A percentile compares a stretch with the other conserved stretches of the same genome.
These are phyloP conservation scores for Mucor mucedo DNA, from an alignment of 371 early-diverging fungal genomes.

Conservation along the genomic window DNA sequence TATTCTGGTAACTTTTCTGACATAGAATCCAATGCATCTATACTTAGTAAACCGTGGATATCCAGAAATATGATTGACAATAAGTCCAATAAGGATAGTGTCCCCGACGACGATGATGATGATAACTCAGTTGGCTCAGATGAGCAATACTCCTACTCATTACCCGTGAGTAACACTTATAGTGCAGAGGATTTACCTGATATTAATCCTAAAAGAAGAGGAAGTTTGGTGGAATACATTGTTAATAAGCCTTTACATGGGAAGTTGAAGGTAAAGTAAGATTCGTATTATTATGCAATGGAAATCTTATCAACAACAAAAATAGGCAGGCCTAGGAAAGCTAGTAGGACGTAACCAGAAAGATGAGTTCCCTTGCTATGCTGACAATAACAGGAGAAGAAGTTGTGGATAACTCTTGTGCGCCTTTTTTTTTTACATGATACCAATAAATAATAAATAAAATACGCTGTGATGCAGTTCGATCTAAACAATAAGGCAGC, in stretches of 20 bases:
- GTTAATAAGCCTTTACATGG: constrained; percentile 15
- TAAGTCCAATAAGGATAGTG: background rate
- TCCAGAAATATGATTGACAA: constrained; percentile 13
- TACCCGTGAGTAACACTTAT: background rate
- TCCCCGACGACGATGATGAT: background rate
- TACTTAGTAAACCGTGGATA: constrained; percentile 27
- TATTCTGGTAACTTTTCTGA: constrained; percentile 24
- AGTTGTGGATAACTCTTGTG: constrained; percentile 9
- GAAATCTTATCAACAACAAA: background rate
- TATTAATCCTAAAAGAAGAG: constrained; percentile 15
- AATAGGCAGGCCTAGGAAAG: constrained; percentile 19
- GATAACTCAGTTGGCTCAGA: background rate
- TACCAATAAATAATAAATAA: background rate
- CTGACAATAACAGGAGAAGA: constrained; percentile 8
- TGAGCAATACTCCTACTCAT: background rate
- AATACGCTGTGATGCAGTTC: background rate
- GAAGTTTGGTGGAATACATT: constrained; percentile 22
- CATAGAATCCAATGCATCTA: constrained; percentile 28
- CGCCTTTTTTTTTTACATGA: background rate
- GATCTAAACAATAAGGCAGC: background rate
- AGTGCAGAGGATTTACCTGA: background rate
- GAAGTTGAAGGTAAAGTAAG: constrained; percentile 11
- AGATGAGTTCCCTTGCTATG: background rate
- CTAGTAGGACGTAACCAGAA: constrained; percentile 4
- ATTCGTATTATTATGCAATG: background rate